These are phyloP conservation scores for Leccinum subgranulosum DNA, from an alignment of 768 basidiomycete species.

Conservation along the genomic window DNA sequence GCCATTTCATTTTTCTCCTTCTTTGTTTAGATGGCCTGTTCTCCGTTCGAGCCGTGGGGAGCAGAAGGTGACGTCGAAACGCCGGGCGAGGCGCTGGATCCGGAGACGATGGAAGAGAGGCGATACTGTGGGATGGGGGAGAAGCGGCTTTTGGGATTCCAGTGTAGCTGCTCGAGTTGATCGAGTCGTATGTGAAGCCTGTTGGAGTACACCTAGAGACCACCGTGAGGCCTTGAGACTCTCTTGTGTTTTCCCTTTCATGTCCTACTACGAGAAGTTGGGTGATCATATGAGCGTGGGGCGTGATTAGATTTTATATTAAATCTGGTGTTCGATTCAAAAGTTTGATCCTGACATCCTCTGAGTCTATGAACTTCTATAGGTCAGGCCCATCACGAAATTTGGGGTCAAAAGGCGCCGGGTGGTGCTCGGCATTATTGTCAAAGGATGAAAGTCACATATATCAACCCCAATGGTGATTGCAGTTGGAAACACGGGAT, in stretches of 20 bases:
- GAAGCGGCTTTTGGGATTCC: slow-evolving; percentile 77
- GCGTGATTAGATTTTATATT: background rate
- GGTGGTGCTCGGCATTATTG: background rate
- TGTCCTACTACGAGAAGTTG: background rate
- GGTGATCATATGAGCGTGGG: background rate
- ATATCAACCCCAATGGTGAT: background rate
- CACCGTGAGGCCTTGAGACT: no score
- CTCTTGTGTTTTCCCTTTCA: no score
- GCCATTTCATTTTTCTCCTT: background rate
- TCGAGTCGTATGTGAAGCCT: background rate
- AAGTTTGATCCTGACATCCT: background rate
- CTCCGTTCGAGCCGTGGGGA: slow-evolving; percentile 87
- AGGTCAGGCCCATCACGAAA: background rate
- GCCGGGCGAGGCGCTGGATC: slow-evolving; percentile 45
- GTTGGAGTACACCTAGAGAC: no score
- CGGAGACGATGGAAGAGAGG: slow-evolving; percentile 66
- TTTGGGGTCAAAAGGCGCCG: background rate
- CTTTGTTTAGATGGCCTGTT: slow-evolving; percentile 68
- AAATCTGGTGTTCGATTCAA: background rate
- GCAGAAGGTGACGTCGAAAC: slow-evolving; percentile 53
- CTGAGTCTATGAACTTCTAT: background rate
- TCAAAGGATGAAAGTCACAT: background rate
- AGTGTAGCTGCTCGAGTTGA: slow-evolving; percentile 90
- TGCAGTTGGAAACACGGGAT: background rate
- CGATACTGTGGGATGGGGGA: slow-evolving; percentile 78